A percentile compares a stretch with the other conserved stretches of the same genome.
Conservation (phyloP, 345 rosid species). For the Salix caprea region DNA sequence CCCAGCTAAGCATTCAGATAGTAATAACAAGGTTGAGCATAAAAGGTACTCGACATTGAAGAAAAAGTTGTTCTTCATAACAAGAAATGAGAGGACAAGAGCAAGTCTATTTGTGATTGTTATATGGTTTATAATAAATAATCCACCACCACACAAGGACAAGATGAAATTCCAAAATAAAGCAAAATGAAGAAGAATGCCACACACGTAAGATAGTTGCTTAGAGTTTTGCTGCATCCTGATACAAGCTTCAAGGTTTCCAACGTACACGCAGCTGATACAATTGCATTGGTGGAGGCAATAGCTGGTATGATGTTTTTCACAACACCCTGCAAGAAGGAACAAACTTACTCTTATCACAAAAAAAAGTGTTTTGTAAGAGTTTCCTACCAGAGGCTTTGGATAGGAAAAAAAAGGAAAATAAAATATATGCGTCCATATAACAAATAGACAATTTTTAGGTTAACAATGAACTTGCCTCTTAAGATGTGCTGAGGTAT, state of each 20-base stretch:
- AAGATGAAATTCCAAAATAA: neutral
- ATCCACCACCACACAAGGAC: neutral
- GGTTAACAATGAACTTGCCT: neutral
- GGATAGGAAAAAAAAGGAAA: neutral
- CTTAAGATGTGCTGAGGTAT: neutral
- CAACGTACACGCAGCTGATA: constrained; percentile 88
- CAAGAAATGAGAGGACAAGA: neutral
- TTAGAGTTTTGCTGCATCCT: constrained; percentile 88
- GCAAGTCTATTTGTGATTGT: neutral
- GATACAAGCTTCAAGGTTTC: constrained; percentile 94
- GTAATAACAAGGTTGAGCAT: neutral
- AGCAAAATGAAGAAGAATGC: neutral
- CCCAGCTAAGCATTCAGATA: neutral
- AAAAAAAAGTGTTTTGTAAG: neutral
- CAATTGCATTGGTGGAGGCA: constrained; percentile 95
- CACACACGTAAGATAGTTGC: constrained; percentile 83
- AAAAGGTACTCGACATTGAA: neutral
- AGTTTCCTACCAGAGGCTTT: neutral
- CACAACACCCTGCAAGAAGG: constrained; percentile 68
- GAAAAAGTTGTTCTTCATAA: neutral
- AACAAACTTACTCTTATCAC: neutral
- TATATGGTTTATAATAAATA: neutral
- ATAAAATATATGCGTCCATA: neutral
- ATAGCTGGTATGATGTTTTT: constrained; percentile 97
- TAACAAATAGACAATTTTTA: neutral